Base-by-base conservation (phyloP, 345 rosid genomes). In the Eucalyptus albens region DNA sequence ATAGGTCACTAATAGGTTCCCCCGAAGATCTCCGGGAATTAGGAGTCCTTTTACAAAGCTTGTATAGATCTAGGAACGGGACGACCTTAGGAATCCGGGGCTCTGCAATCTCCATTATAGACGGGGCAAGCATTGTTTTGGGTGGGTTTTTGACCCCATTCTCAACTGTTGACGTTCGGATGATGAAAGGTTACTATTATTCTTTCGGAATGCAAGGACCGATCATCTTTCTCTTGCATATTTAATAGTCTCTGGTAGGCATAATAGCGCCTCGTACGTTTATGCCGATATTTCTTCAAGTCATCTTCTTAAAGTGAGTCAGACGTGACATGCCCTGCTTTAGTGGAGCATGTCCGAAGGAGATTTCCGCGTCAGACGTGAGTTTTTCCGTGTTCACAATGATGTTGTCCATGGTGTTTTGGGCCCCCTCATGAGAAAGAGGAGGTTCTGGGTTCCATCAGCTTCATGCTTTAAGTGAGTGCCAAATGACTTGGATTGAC, bases 41-140 rank as follows among this genome's bases (percentile, higher is more conserved):
- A 50, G 62, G 44, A 83, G 89, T 72, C 40, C 83, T 31, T 44
- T 87, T 88, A 77, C 40, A 89, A 37, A 87, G 82, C 50, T 49
- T 87, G 89, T 87, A 81, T 90, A 87, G 91, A 77, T 51, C 62
- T 83, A 87, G 88, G 89, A 56, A 90, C 19, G 29, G 12, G 45
- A 87, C 21, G 29, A 37, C 59, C 88, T 6, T 33, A 56, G 88
- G 65, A 87, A 33, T 53, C 26, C 12, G 45, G 29, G 67, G 67
- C 50, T 42, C 19, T 22, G 13, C 47, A 51, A 21, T 87, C 88
- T 60, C 49, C 65, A 40, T 87, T 37, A 40, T 22, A 88, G 50
- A 9, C n/a, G 85, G 83, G 17, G 56, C 40, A 88, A 67, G 13
- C 89, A 88, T 88, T 88, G 83, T 88, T 88, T 65, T 3, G 5